Base-by-base conservation (phyloP, 2,329 filamentous ascomycete species). In the Raffaelea ambrosiae region DNA sequence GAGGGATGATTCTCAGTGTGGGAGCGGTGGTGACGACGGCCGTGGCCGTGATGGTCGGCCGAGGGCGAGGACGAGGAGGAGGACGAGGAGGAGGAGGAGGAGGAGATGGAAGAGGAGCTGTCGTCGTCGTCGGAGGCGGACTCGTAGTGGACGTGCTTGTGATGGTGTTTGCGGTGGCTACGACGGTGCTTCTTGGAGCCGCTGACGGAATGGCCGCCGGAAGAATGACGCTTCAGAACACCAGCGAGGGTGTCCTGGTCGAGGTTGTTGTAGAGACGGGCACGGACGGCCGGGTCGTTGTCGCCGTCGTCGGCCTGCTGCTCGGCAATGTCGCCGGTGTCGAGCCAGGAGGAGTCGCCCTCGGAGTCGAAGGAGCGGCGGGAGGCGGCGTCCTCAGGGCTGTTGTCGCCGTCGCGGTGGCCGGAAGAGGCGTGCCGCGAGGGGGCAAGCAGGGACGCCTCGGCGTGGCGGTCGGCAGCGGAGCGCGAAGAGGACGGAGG, bases 251-350 rank as follows among this genome's bases (percentile, higher is more conserved):
- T 69, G 57, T 80, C 76, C 59, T 75, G 77, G 64, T 87, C 80
- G 50, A 84, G 67, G 57, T 81, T 81, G 57, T 80, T 72, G 60
- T 75, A 74, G 51, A 91, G 73, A 59, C 79, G 83, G 57, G 81
- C 78, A 57, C 79, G 82, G 57, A 95, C 75, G 51, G 88, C 87
- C 10, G 53, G 51, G 40, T 45, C n/a, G 48, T 54, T 53, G 64
- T 95, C 88, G 67, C 91, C 81, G 61, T 83, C 81, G 59, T 82
- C 81, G 60, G 80, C 86, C 58, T 90, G 76, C 74, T 94, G 91
- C 71, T 96, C 91, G 61, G 88, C 88, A 59, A 97, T 80, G 68
- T 97, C 93, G 61, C 89, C 91, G 40, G 91, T 95, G 66, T 96
- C 89, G 62, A 87, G 90, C 89, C 88, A 96, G 7, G 26, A 29